phyloP scores from a whole-genome alignment of 768 basidiomycete genomes.

The Termitomyces eurrhizus region DNA sequence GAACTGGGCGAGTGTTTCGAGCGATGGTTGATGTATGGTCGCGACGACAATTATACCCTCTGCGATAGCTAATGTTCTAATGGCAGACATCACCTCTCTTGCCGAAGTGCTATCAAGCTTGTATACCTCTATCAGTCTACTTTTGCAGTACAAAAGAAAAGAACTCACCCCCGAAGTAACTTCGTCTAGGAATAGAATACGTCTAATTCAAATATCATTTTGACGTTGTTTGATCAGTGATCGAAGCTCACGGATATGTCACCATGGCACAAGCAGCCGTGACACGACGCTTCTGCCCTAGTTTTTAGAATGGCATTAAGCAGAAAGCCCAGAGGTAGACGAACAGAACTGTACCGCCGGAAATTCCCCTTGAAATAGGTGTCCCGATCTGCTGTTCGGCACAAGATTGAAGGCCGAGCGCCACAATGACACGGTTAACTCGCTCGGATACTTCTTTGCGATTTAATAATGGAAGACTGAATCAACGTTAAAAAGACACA shows the following conservation, averaged over 20 bases:
- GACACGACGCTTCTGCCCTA: slow-evolving; percentile 59
- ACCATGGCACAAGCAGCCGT: slow-evolving; percentile 60
- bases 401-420: slow-evolving; percentile 45
- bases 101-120: slow-evolving; percentile 48
- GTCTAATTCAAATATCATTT: slow-evolving; percentile 20
- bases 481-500: background rate
- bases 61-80: slow-evolving; percentile 38
- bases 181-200: slow-evolving; percentile 61
- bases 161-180: slow-evolving; percentile 46
- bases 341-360: slow-evolving; percentile 34
- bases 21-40: slow-evolving; percentile 66
- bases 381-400: slow-evolving; percentile 54
- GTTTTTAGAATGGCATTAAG: background rate
- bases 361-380: slow-evolving; percentile 54
- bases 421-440: slow-evolving; percentile 39
- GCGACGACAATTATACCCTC: slow-evolving; percentile 56
- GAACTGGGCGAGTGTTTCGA: slow-evolving; percentile 58
- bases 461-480: slow-evolving; percentile 34
- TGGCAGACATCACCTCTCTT: slow-evolving; percentile 38
- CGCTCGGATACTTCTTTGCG: slow-evolving; percentile 31
- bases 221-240: background rate
- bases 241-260: slow-evolving; percentile 39
- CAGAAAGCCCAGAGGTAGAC: background rate
- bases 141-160: background rate
- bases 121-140: background rate